Base-by-base conservation (phyloP, 768 basidiomycete genomes). In the Crassisporium funariophilum region DNA sequence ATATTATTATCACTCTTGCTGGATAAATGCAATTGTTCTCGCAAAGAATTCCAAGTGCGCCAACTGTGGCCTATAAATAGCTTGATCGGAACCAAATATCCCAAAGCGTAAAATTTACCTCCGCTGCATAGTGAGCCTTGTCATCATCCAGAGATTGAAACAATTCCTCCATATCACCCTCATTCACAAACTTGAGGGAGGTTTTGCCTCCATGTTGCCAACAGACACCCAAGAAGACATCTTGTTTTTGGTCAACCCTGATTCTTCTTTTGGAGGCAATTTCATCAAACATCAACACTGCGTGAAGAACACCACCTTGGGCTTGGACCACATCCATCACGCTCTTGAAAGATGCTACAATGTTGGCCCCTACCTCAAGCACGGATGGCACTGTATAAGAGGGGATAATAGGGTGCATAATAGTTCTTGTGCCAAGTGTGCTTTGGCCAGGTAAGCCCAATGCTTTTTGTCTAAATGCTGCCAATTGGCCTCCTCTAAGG, bases 221-320 rank as follows among this genome's bases (percentile, higher is more conserved):
- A 41, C 65, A 69, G 0, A 65, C 35, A 2, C 65, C 64, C 0
- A 64, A 22, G 22, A 68, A 59, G 3, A 46, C 20, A 25, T 67
- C 60, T 2, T 60, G 56, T 17, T 38, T 46, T 3, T 15, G 19
- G 45, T 66, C 56, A 51, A 47, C 63, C 0, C 62, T 41, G 13
- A 59, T 45, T n/a, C 62, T 37, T 17, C 56, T 58, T 40, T 69
- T 60, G 0, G 45, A 41, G 1, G 58, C 57, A 11, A 68, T 11
- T 53, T 68, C 64, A 50, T 69, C 63, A 19, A 62, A 54, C 58
- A 65, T 64, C 37, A 64, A 3, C 5, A 67, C 47, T 3, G 41
- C 27, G 37, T 69, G 66, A 2, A 55, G 13, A 2, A 45, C 22
- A 15, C 43, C 15, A 21, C 36, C 20, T 7, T 39, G 22, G 24